Percentiles rank a stretch among this genome's conserved stretches.
phyloP scores from a whole-genome alignment of 1,284 basidiomycete genomes.

The Ceratobasidium sp. region DNA sequence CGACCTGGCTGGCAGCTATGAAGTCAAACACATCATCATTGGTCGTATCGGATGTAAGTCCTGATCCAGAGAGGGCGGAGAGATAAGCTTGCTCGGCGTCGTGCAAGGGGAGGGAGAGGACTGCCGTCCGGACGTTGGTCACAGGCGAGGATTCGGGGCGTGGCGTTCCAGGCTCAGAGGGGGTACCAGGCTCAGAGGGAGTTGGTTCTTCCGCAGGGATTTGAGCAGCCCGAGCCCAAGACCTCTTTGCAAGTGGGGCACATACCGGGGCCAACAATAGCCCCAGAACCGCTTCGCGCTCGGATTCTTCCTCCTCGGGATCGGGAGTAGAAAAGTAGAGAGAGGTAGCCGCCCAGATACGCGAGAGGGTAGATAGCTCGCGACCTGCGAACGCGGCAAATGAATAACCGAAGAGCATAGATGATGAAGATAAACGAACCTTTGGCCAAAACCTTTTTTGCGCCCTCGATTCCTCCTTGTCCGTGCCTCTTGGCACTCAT shows the following conservation, averaged over 20 bases:
- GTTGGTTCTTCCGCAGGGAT: background rate
- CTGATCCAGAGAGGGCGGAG: constrained; percentile 29
- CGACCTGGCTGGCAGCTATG: constrained; percentile 31
- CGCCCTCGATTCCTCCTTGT: constrained; percentile 11
- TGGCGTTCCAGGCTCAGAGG: constrained; percentile 16
- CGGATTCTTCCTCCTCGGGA: background rate
- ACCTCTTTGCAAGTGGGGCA: constrained; percentile 10
- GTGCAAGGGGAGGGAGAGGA: constrained; percentile 14
- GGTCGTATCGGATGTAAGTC: constrained; percentile 3
- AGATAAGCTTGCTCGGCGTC: constrained; percentile 29
- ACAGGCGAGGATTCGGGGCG: background rate
- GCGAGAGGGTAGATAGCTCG: constrained; percentile 19
- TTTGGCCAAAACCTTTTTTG: constrained; percentile 26
- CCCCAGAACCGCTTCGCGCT: constrained; percentile 35
- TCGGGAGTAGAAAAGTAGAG: constrained; percentile 22
- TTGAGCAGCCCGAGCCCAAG: constrained; percentile 37
- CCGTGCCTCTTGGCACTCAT: background rate
- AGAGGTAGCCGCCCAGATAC: constrained; percentile 22
- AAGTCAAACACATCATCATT: constrained; percentile 24
- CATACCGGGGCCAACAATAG: constrained; percentile 37
- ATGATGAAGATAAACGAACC: constrained; percentile 4
- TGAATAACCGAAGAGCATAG: background rate
- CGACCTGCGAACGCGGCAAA: background rate
- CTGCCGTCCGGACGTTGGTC: constrained; percentile 11
- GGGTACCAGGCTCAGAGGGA: background rate